A percentile compares a stretch with the other conserved stretches of the same genome.
Conservation (phyloP, 176 grass and related monocot genomes). For the Oryza brachyantha region DNA sequence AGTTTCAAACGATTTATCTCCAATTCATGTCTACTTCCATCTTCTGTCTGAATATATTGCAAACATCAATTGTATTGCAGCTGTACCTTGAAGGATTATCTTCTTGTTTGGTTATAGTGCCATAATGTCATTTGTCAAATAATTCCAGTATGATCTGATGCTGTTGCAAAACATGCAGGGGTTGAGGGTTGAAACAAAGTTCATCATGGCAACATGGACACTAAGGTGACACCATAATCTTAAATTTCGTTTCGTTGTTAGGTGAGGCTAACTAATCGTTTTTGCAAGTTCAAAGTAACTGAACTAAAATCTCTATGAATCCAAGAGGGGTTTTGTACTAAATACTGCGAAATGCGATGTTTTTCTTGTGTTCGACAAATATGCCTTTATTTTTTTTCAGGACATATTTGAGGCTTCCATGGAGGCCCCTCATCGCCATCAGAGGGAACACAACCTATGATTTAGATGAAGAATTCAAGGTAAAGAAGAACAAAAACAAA, state of each 20-base stretch:
- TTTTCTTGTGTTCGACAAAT: background rate
- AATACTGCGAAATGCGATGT: background rate
- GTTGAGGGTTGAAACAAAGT: conserved; percentile 39
- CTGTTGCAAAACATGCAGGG: conserved; percentile 41
- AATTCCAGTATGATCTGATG: too few species aligned
- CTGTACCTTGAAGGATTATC: too few species aligned
- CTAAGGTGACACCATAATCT: conserved; percentile 50
- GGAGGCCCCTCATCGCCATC: conserved; percentile 78
- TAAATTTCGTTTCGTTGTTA: background rate
- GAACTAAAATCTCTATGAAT: background rate
- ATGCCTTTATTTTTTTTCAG: conserved; percentile 33
- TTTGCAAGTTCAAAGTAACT: background rate
- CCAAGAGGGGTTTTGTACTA: background rate
- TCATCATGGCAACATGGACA: conserved; percentile 68
- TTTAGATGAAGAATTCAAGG: conserved; percentile 62
- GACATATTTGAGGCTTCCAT: conserved; percentile 81
- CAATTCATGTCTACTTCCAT: background rate
- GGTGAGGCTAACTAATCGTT: background rate
- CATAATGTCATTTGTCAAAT: background rate
- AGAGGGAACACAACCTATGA: conserved; percentile 81
- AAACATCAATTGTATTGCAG: background rate
- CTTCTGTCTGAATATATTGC: background rate
- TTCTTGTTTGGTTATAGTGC: background rate
- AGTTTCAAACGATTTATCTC: background rate
- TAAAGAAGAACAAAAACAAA: background rate